Evolutionary conservation across 1,284 basidiomycete genomes (phyloP), one percentile per base, ranked within the genome.

Genomic region (Rhodofomes roseus): DNA sequence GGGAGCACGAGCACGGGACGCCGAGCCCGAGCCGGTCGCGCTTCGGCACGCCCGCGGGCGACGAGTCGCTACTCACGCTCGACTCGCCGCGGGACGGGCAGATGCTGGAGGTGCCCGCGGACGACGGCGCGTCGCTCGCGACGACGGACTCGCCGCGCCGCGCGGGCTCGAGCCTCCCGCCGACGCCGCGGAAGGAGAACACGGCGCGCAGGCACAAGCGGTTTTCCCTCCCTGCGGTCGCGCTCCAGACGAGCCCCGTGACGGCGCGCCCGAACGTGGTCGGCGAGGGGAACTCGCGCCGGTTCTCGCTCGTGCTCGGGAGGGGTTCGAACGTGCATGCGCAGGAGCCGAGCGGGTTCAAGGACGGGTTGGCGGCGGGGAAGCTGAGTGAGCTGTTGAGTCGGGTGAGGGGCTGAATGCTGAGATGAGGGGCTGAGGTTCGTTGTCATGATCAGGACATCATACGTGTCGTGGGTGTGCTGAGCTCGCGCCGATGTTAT

Each of bases 151-250:
- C 56, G 16, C 20, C 52, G 44, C 55, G 56, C 27, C 27, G 41
- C 34, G 57, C 20, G 16, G 57, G 37, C 22, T 36, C 57, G 37
- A 68, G 64, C 60, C 56, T 64, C 9, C 66, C 66, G 25, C 48
- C 62, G 46, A 64, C 58, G n/a, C 70, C 65, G 20, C 50, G 65
- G 41, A 76, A 70, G 63, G 89, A 89, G 68, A 80, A 87, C 63
- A 89, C 87, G 0, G 80, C 80, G 52, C 74, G 86, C 63, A 72
- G 82, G 65, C 78, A 77, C 65, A 89, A 90, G 68, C 79, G 89
- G 36, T 90, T 90, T 66, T 91, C 89, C 48, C 65, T 88, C 59
- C 89, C 89, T 56, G 87, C 87, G 12, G 77, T 92, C 40, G 88
- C 86, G 39, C 64, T 92, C 69, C 88, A 91, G 65, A 84, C 85